Evolutionary conservation across 495 filamentous ascomycete genomes (phyloP), one percentile per base, ranked within the genome.

Genomic region (Neohortaea acidophila): DNA sequence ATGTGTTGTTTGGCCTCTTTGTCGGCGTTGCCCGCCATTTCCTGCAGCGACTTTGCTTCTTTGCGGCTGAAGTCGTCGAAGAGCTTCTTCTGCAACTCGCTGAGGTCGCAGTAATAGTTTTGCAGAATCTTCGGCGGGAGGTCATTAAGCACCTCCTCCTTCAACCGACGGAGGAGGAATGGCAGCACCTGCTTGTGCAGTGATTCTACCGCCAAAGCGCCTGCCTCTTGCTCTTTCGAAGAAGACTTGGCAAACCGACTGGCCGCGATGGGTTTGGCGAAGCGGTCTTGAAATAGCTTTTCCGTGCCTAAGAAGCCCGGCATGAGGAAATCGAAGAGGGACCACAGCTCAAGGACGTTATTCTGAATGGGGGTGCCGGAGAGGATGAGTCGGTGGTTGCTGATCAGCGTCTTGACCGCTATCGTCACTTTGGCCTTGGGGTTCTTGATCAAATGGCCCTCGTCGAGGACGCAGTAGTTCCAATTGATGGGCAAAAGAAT

Each of bases 41-140:
- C 72, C 10, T 72, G 67, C 20, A 97, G 67, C 27, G 78, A 73
- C 53, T 81, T 86, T 47, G 84, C 75, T 54, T 96, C 85, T 48
- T 81, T 86, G 69, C 84, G 89, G 19, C 73, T 78, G 62, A 97
- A 96, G 54, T 94, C 85, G 30, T 96, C 89, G 51, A 94, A 96
- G 2, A 97, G 72, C 58, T 79, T 86, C 62, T 77, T 82, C 58
- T 97, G 89, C 19, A 97, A 64, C 21, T 94, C 89, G 58, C 83
- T 92, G 20, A 94, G 84, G 57, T 97, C 89, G 58, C 89, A 97
- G 64, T 97, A 97, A 65, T 97, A 97, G 58, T 97, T 97, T 52
- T 97, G 89, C 14, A 97, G 70, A 51, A 97, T 97, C 72, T 97
- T 97, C 10, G 89, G 89, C 4, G 89, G 89, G 29, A 97, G 69